Evolutionary conservation across 257 asterid genomes (phyloP).

Genomic region (Solanum verrucosum): DNA sequence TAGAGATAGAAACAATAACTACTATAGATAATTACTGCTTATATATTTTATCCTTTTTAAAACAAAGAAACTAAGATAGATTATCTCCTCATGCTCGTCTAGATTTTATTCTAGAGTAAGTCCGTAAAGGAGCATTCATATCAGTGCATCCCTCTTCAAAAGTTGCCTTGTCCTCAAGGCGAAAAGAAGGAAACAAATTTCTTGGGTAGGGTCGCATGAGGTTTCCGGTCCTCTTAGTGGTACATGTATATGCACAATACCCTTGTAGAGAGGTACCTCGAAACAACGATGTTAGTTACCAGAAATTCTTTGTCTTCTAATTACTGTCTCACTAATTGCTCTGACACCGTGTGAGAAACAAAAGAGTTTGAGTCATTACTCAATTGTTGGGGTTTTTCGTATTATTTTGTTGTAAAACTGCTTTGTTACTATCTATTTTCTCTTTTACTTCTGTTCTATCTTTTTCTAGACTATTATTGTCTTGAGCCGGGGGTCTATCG

Average conservation of each 20-base stretch:
- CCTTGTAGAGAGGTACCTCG: background rate
- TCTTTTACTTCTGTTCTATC: background rate
- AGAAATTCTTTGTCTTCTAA: background rate
- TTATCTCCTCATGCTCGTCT: background rate
- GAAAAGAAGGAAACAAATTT: background rate
- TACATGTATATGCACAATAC: background rate
- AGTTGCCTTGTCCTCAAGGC: background rate
- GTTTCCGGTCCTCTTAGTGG: background rate
- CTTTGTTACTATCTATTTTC: background rate
- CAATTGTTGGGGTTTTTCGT: background rate
- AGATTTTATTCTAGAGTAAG: background rate
- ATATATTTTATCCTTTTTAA: background rate
- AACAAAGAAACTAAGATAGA: background rate
- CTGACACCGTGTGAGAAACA: background rate
- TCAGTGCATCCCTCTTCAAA: background rate
- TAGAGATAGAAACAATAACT: background rate
- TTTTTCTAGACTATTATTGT: background rate
- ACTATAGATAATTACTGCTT: background rate
- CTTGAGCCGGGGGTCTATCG: background rate
- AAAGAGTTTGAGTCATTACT: background rate
- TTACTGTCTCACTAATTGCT: background rate
- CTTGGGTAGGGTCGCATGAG: background rate
- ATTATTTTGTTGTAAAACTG: background rate
- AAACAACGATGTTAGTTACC: background rate
- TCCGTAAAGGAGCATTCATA: background rate